Percentiles rank a stretch among this genome's conserved stretches.
These are phyloP conservation scores for Plasmopara muralis DNA, from an alignment of 352 stramenopile species.

Conservation along the genomic window DNA sequence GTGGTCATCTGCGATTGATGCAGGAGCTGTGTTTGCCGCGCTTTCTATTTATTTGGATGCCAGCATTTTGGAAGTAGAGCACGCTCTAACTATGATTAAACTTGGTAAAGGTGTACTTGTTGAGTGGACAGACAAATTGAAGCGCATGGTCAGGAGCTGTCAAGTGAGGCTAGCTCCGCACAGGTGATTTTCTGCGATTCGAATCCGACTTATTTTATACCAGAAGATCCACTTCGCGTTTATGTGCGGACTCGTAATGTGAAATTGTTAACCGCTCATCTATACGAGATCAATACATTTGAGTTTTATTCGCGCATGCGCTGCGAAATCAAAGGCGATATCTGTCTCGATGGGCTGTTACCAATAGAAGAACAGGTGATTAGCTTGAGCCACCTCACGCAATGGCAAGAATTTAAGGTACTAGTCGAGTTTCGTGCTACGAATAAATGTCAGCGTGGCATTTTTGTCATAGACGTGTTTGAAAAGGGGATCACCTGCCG, in stretches of 20 bases:
- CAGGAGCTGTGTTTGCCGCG: constrained; percentile 8
- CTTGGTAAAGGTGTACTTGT: constrained; percentile 18
- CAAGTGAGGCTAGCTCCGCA: too few species aligned
- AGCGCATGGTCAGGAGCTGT: neutral
- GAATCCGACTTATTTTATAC: too few species aligned
- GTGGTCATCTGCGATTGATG: constrained; percentile 17
- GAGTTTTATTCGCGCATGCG: constrained; percentile 50
- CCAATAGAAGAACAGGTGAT: too few species aligned
- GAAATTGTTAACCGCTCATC: constrained; percentile 41
- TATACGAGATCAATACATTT: constrained; percentile 55
- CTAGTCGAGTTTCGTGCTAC: constrained; percentile 22
- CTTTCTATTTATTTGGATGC: constrained; percentile 13
- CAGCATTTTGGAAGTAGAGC: constrained; percentile 16
- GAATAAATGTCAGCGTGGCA: constrained; percentile 24
- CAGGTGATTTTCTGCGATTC: too few species aligned
- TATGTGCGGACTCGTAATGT: constrained; percentile 41
- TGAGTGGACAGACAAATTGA: constrained; percentile 31
- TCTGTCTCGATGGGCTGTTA: too few species aligned
- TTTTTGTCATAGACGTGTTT: constrained; percentile 19
- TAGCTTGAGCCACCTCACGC: constrained; percentile 29
- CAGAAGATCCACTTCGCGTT: too few species aligned
- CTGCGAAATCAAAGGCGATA: constrained; percentile 31
- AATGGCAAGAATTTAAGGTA: constrained; percentile 40
- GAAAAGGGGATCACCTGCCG: too few species aligned
- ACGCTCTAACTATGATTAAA: constrained; percentile 29